Base-by-base conservation (phyloP, 192 early-diverging fungal genomes). In the Backusella circina region DNA sequence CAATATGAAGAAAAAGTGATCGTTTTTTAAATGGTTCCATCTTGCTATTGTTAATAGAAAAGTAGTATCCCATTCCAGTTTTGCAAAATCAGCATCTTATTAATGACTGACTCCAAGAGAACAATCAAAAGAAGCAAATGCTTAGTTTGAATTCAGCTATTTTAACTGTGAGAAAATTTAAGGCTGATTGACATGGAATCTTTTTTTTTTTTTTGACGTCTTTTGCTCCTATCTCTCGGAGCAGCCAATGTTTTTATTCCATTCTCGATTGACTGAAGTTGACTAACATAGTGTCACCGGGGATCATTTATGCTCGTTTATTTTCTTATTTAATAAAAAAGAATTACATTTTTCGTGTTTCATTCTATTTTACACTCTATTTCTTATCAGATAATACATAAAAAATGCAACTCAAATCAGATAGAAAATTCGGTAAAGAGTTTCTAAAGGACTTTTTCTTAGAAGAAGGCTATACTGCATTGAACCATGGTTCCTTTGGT, bases 401-500 rank as follows among this genome's bases (percentile, higher is more conserved):
- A 51, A 51, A 15, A 15, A 51, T 51, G 50, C 50, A 51, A 51
- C 18, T 21, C 50, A 51, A 51, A 21, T 51, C 50, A 21, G 13
- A 51, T 2, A n/a, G 21, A 21, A 21, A n/a, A 50, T 88, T 88
- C 64, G 87, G 87, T 64, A 80, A 79, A 73, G 35, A 75, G 31
- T 51, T 82, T 37, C 81, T 82, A 16, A 54, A 72, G 38, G 73
- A 85, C 33, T 91, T 91, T 71, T 70, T 86, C 31, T 78, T 91
- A 28, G 85, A 84, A 6, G 74, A 82, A 12, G 79, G 73, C 21
- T 87, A 77, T 32, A 84, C 83, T 18, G 80, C 87, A 16, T 77
- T 84, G 35, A 92, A 92, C 75, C 86, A 92, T 50, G 91, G 91
- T 23, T 90, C 91, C n/a, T 92, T 79, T 67, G 91, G 91, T 73